These are phyloP conservation scores for Pinus taeda DNA, from an alignment of 75 land plant genomes.

Conservation along the genomic window DNA sequence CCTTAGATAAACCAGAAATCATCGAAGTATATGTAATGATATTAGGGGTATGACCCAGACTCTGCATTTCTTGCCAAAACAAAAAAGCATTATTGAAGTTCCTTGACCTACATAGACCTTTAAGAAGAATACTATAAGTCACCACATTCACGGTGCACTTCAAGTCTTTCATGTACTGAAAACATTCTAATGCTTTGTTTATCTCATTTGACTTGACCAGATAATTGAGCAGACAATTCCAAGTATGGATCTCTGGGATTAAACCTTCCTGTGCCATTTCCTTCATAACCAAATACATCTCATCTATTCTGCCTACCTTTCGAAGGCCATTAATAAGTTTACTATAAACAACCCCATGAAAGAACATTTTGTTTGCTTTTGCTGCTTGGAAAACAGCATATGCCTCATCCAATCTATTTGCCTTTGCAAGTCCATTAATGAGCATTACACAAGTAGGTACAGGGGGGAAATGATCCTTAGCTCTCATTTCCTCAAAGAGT, in stretches of 20 bases:
- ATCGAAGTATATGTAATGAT: conserved; percentile 23
- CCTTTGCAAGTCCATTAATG: conserved; percentile 18
- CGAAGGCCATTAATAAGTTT: conserved; percentile 79
- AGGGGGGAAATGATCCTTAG: conserved; percentile 5
- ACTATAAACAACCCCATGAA: conserved; percentile 49
- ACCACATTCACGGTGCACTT: conserved; percentile 22
- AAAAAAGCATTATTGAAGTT: conserved; percentile 11
- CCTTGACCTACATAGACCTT: conserved; percentile 9
- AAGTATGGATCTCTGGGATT: conserved; percentile 64
- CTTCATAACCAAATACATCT: conserved; percentile 23
- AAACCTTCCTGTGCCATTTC: conserved; percentile 73
- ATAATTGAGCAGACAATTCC: conserved; percentile 72
- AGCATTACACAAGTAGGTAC: neutral
- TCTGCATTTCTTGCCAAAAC: conserved; percentile 24
- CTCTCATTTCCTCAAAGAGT: conserved; percentile 25
- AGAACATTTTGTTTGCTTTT: neutral
- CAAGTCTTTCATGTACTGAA: conserved; percentile 12
- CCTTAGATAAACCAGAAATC: conserved; percentile 7
- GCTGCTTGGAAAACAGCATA: conserved; percentile 2
- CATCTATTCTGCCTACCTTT: conserved; percentile 66
- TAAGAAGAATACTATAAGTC: conserved; percentile 25
- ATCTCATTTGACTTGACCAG: conserved; percentile 40
- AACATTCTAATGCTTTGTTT: neutral
- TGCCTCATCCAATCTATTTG: conserved; percentile 14
- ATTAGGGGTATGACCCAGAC: conserved; percentile 22